Evolutionary conservation across 2,329 filamentous ascomycete species (phyloP).

Genomic region (Neonectria sp.): DNA sequence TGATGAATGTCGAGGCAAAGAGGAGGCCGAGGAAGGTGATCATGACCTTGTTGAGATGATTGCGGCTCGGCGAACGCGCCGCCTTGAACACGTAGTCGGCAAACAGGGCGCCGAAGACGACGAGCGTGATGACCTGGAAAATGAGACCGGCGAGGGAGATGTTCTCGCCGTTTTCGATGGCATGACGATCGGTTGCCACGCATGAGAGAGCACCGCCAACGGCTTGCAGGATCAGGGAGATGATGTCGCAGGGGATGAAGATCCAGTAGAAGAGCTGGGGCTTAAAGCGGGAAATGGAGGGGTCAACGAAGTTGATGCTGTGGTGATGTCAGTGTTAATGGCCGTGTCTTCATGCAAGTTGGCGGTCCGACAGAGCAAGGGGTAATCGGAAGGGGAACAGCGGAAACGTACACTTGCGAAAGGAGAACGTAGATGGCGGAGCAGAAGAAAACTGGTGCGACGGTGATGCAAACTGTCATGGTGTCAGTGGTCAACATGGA

Average conservation of each 20-base stretch:
- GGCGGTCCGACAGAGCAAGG: too few relatives aligned
- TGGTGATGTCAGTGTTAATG: constrained; percentile 6
- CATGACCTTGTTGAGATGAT: constrained; percentile 55
- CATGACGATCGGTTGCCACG: constrained; percentile 51
- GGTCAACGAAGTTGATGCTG: constrained; percentile 45
- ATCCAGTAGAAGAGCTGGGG: constrained; percentile 45
- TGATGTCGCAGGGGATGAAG: constrained; percentile 61
- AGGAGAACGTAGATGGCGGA: constrained; percentile 49
- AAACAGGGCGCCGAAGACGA: constrained; percentile 61
- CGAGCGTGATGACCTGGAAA: constrained; percentile 66
- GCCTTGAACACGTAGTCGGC: constrained; percentile 57
- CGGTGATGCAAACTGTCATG: constrained; percentile 49
- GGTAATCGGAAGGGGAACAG: neutral
- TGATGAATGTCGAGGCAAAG: constrained; percentile 65
- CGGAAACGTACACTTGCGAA: constrained; percentile 45
- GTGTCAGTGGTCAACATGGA: constrained; percentile 7
- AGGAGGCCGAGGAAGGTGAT: constrained; percentile 65
- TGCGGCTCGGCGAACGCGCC: constrained; percentile 44
- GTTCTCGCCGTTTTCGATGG: constrained; percentile 58
- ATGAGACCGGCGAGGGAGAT: constrained; percentile 66
- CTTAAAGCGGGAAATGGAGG: constrained; percentile 42
- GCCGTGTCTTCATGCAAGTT: neutral
- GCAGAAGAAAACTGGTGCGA: constrained; percentile 50
- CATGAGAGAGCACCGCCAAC: constrained; percentile 64
- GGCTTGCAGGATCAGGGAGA: constrained; percentile 67